These are phyloP conservation scores for Kwoniella heveanensis DNA, from an alignment of 768 basidiomycete species.

Conservation along the genomic window DNA sequence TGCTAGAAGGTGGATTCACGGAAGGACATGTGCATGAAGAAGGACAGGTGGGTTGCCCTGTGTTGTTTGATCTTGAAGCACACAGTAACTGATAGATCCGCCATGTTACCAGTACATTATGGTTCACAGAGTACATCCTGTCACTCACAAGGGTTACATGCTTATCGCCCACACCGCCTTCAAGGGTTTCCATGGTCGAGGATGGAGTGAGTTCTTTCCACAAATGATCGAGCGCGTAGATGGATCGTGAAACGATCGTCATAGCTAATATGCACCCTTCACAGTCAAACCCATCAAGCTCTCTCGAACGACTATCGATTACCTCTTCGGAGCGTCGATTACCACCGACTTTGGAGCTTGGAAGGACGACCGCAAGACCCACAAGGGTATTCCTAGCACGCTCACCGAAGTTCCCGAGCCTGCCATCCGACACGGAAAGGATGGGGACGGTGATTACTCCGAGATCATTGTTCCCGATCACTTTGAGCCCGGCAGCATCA, in stretches of 20 bases:
- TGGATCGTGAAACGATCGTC: too few relatives aligned
- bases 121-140: constrained; percentile 86
- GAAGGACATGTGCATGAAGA: constrained; percentile 98
- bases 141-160: constrained; percentile 86
- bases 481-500: constrained; percentile 94
- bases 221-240: too few relatives aligned
- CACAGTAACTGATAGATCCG: not conserved
- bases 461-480: constrained; percentile 80
- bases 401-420: constrained; percentile 69
- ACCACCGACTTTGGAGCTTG: constrained; percentile 68
- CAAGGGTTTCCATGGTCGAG: constrained; percentile 76
- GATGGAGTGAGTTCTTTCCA: constrained; percentile 64
- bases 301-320: constrained; percentile 73
- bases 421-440: constrained; percentile 65
- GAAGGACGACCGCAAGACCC: constrained; percentile 60
- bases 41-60: constrained; percentile 70
- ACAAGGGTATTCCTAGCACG: constrained; percentile 73
- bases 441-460: constrained; percentile 69
- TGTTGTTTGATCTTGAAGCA: not conserved
- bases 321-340: constrained; percentile 76
- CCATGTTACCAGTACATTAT: constrained; percentile 74
- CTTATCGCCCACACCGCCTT: constrained; percentile 92
- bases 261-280: constrained; percentile 1
- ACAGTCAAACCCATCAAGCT: constrained; percentile 83
- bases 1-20: constrained; percentile 79